Conservation (phyloP, 2,329 filamentous ascomycete genomes). For the Chaetomium sp. region DNA sequence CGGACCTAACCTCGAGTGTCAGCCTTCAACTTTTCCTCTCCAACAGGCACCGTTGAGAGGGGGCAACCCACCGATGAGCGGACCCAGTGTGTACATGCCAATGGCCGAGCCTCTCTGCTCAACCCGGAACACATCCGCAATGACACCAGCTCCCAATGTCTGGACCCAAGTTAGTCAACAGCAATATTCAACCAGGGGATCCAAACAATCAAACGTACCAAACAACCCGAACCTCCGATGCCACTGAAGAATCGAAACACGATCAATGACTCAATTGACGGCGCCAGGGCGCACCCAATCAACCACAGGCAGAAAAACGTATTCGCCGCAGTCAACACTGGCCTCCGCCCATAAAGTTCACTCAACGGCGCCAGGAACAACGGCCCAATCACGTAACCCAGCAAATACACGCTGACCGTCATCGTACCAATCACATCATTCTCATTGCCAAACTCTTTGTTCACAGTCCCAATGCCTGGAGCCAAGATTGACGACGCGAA, state of each 20-base stretch:
- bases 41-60: neutral
- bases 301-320: slow-evolving; percentile 56
- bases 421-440: slow-evolving; percentile 42
- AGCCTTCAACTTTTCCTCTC: too few species aligned
- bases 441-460: slow-evolving; percentile 38
- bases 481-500: slow-evolving; percentile 57
- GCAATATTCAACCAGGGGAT: neutral
- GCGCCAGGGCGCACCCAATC: slow-evolving; percentile 57
- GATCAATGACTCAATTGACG: slow-evolving; percentile 47
- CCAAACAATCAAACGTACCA: slow-evolving; percentile 27
- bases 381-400: slow-evolving; percentile 54
- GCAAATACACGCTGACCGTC: slow-evolving; percentile 55
- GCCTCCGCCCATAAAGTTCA: slow-evolving; percentile 58
- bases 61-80: slow-evolving; percentile 32
- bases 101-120: slow-evolving; percentile 42
- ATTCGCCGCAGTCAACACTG: slow-evolving; percentile 51
- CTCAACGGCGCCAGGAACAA: slow-evolving; percentile 51
- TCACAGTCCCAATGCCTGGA: slow-evolving; percentile 40
- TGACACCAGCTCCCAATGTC: slow-evolving; percentile 49
- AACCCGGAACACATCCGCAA: slow-evolving; percentile 47
- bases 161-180: neutral
- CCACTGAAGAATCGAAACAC: slow-evolving; percentile 55
- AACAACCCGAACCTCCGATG: slow-evolving; percentile 48
- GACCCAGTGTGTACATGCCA: slow-evolving; percentile 43
- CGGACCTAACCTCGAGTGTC: slow-evolving; percentile 27